Evolutionary conservation across 2,329 filamentous ascomycete species (phyloP), one percentile per base, ranked within the genome.

Genomic region (Zymoseptoria crescenta): DNA sequence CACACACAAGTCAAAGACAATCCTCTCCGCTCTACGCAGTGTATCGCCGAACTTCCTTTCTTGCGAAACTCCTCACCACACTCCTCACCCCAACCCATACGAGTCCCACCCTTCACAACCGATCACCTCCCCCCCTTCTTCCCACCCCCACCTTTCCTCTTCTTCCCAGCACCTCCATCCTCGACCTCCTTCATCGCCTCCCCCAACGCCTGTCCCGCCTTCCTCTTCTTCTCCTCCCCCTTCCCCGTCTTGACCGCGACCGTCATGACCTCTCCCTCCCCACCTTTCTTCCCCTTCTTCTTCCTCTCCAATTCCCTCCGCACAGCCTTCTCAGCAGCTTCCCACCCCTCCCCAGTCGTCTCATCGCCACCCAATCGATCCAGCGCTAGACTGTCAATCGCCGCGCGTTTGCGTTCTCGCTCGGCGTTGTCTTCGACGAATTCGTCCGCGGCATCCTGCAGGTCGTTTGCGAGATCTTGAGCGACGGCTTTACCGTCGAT

Each of bases 311-410:
- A 59, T 2, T 61, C 71, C 67, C 62, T 69, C 61, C 79, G 74
- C 30, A 96, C 85, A 69, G 91, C 87, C 70, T 88, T 87, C 75
- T 96, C 92, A 3, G 83, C 83, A 19, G 83, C 80, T 61, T 80
- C 77, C 82, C 83, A 86, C n/a, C 74, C 73, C 16, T 75, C 73
- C 4, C 74, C 73, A 49, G 74, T 73, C 45, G 76, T 80, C 55
- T 81, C 76, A 41, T 77, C 76, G 56, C 77, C 77, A 58, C 76
- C 87, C 82, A 81, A 93, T 84, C 89, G 87, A 69, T 96, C 91
- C 56, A 97, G 80, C 51, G 93, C 92, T 62, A 97, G 78, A 63
- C 91, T 88, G 77, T 96, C 89, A 69, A 97, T 96, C 65, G 97
- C 79, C 66, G 90, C 89, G 68, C 88, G 85, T 74, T 96, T 90